Base-by-base conservation (phyloP, 805 yeast genomes). In the Candida silvatica region DNA sequence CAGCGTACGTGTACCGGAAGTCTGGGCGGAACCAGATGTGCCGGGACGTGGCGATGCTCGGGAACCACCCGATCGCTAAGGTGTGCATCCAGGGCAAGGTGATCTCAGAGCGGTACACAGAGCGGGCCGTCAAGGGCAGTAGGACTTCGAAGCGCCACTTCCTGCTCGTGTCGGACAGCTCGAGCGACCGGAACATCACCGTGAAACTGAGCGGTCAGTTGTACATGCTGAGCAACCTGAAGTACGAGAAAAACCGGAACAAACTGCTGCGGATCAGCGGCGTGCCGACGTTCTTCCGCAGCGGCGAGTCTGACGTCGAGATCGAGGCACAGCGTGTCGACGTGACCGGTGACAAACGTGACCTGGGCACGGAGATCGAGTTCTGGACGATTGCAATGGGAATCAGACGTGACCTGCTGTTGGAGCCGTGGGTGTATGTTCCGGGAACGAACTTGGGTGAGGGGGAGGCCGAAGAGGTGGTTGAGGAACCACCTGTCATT, bases 51-150 rank as follows among this genome's bases (percentile, higher is more conserved):
- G 4, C 58, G 3, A 43, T 71, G 48, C 46, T 57, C 26, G 46
- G 49, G 1, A 71, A 71, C 39, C 67, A 69, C 47, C 77, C 77
- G 0, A 33, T 70, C 2, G 42, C 48, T 15, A 44, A 43, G 16
- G 44, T 71, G 0, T 41, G 43, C 11, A 37, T 71, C 0, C 31
- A 51, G 24, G 77, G 75, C 0, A 45, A 49, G 12, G 47, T 68
- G 3, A 41, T 52, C 2, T 59, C 60, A 20, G 62, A 55, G 52
- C 52, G 39, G 40, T 39, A 36, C 37, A 54, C 29, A 28, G 50
- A 39, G 18, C 36, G 17, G 20, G 34, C 16, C 6, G 5, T n/a
- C 19, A 25, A 8, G 14, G 34, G 18, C 18, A 23, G 20, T 15
- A 23, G 15, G 11, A 15, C n/a, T n/a, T n/a, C n/a, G n/a, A n/a